Evolutionary conservation across 169 alveolate species (phyloP).

Genomic region (Miamiensis avidus): DNA sequence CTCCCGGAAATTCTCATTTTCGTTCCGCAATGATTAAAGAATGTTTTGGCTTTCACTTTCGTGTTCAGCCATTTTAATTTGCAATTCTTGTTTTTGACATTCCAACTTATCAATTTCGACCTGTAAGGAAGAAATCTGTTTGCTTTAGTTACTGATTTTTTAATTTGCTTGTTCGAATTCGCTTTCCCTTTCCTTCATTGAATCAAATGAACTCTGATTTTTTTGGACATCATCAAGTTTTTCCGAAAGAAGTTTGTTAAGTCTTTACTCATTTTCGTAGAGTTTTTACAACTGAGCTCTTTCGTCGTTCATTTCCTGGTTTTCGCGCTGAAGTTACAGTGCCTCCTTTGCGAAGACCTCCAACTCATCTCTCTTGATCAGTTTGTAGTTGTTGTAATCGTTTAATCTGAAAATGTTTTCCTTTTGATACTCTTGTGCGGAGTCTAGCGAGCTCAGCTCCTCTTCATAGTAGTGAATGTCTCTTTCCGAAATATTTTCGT

Average conservation of each 20-base stretch:
- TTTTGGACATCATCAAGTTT: not conserved
- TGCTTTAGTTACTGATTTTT: not conserved
- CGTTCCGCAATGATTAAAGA: too few relatives aligned
- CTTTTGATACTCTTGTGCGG: not conserved
- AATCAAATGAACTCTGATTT: not conserved
- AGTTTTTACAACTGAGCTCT: too few relatives aligned
- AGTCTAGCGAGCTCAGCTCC: not conserved
- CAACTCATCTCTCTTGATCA: not conserved
- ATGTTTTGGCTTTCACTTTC: too few relatives aligned
- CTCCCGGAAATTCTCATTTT: too few relatives aligned
- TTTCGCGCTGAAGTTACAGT: not conserved
- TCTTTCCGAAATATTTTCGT: not conserved
- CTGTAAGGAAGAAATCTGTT: not conserved
- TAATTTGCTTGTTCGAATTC: not conserved
- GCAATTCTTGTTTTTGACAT: too few relatives aligned
- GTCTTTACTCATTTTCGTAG: not conserved
- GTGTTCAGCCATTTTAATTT: too few relatives aligned
- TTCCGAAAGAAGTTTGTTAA: not conserved
- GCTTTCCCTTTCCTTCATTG: not conserved
- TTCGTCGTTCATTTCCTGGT: not conserved
- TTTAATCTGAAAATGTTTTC: not conserved
- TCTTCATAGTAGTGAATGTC: not conserved
- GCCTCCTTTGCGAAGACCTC: not conserved
- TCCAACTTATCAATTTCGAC: not conserved
- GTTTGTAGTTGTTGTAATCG: not conserved